A percentile compares a stretch with the other conserved stretches of the same genome.
Conservation (phyloP, 305 asterid species). For the Vinca major region DNA sequence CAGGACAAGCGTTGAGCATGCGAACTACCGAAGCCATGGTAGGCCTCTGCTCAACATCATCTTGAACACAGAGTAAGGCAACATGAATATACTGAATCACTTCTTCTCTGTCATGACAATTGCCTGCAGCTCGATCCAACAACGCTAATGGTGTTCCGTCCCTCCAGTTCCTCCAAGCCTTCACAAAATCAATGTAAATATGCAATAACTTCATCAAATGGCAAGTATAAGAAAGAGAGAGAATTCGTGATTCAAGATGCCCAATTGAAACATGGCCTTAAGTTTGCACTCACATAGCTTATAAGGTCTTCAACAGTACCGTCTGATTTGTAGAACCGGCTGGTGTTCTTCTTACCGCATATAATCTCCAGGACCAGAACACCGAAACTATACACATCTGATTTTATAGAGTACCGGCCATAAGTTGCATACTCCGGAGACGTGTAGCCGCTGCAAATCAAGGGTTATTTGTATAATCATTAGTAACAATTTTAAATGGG, state of each 20-base stretch:
- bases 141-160: too few species aligned
- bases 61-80: not conserved
- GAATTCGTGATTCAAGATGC: not conserved
- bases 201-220: too few species aligned
- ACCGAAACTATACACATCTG: constrained; percentile 22
- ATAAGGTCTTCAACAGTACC: constrained; percentile 6
- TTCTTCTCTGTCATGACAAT: not conserved
- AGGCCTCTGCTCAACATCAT: not conserved
- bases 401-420: constrained; percentile 19
- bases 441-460: constrained; percentile 17
- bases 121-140: not conserved
- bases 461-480: not conserved
- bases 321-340: not conserved
- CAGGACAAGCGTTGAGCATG: not conserved
- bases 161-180: too few species aligned
- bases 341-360: constrained; percentile 16
- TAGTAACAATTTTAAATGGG: not conserved
- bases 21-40: not conserved
- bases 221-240: too few species aligned
- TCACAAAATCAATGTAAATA: too few species aligned
- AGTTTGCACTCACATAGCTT: constrained; percentile 13
- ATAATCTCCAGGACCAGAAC: constrained; percentile 14
- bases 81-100: not conserved
- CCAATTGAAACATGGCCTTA: too few species aligned
- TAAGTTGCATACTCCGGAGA: constrained; percentile 19